Evolutionary conservation across 371 early-diverging fungal species (phyloP).

Genomic region (Mucor mucedo): DNA sequence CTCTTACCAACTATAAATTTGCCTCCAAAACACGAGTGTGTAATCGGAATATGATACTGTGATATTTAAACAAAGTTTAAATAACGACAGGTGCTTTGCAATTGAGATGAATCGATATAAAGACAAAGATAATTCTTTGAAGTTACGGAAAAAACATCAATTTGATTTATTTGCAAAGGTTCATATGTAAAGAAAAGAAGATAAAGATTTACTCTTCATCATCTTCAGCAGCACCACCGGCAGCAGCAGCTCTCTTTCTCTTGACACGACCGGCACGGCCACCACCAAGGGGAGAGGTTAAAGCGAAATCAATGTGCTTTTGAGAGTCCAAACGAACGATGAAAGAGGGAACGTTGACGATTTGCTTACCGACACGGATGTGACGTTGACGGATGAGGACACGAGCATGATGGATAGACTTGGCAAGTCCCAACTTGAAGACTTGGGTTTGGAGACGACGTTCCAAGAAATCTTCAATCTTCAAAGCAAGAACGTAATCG

Average conservation of each 20-base stretch:
- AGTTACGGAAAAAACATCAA: constrained; percentile 16
- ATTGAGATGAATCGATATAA: constrained; percentile 30
- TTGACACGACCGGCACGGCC: constrained; percentile 98
- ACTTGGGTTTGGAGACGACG: constrained; percentile 99
- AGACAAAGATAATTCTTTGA: constrained; percentile 17
- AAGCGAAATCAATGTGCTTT: constrained; percentile 99
- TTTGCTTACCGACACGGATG: constrained; percentile 99
- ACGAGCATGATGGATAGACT: constrained; percentile 99
- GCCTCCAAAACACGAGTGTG: background rate
- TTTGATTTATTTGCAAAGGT: constrained; percentile 57
- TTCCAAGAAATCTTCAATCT: constrained; percentile 99
- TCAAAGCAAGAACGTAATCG: constrained; percentile 98
- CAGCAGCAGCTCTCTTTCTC: constrained; percentile 86
- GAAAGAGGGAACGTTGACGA: constrained; percentile 96
- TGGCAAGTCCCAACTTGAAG: constrained; percentile 98
- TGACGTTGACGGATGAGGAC: constrained; percentile 98
- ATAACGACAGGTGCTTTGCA: constrained; percentile 57
- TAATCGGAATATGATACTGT: constrained; percentile 31
- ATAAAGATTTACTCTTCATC: constrained; percentile 62
- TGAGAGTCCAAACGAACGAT: constrained; percentile 94
- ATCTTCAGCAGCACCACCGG: constrained; percentile 72
- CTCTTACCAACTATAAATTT: background rate
- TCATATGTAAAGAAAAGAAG: constrained; percentile 35
- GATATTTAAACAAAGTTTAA: constrained; percentile 13
- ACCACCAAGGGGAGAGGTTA: constrained; percentile 98